Evolutionary conservation across 257 asterid genomes (phyloP).

Genomic region (Nicotiana tomentosiformis): DNA sequence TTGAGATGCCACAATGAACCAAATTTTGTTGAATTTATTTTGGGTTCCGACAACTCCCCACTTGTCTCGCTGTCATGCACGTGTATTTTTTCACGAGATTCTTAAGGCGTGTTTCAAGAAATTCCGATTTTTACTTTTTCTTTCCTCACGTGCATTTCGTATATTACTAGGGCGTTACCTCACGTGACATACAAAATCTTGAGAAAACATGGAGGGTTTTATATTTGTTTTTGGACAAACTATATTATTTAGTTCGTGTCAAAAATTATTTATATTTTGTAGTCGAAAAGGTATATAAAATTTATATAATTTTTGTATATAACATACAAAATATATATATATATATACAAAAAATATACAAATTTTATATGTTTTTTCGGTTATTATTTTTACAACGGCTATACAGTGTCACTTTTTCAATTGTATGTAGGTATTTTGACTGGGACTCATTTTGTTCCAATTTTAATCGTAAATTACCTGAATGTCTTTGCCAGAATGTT

Average conservation of each 20-base stretch:
- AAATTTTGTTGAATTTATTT: background rate
- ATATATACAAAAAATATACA: no score
- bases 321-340: no score
- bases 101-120: background rate
- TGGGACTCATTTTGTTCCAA: background rate
- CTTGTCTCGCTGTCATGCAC: background rate
- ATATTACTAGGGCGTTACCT: background rate
- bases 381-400: no score
- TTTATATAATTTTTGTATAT: no score
- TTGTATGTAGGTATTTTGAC: background rate
- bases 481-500: background rate
- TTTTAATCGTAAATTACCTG: background rate
- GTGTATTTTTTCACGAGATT: background rate
- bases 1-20: background rate
- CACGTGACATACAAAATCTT: background rate
- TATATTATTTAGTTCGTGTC: no score
- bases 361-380: no score
- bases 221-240: no score
- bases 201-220: background rate
- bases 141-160: background rate
- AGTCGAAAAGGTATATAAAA: no score
- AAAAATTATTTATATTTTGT: no score
- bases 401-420: background rate
- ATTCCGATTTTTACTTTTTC: background rate
- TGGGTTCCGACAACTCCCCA: background rate